A percentile compares a stretch with the other conserved stretches of the same genome.
Conservation (phyloP, 345 rosid genomes). For the Pistacia atlantica region DNA sequence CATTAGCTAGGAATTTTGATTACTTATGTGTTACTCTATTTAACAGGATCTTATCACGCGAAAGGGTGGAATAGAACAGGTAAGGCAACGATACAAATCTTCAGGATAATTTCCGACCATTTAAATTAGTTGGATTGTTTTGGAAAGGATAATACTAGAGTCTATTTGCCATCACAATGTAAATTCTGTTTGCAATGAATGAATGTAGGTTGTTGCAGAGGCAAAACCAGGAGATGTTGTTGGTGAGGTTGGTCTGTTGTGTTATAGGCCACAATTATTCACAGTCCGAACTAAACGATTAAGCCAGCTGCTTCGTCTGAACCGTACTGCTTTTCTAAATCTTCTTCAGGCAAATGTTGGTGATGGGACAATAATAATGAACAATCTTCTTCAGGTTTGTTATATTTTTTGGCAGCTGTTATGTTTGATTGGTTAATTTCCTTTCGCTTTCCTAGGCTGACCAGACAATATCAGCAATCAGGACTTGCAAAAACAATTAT, state of each 20-base stretch:
- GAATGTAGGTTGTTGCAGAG: constrained; percentile 64
- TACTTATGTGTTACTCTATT: constrained; percentile 19
- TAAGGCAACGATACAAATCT: constrained; percentile 33
- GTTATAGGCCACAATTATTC: constrained; percentile 89
- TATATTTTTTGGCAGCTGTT: not conserved
- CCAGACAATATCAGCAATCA: not conserved
- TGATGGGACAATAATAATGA: constrained; percentile 88
- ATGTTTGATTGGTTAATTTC: not conserved
- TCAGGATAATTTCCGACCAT: constrained; percentile 7
- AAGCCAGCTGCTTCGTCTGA: constrained; percentile 86
- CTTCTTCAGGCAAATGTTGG: constrained; percentile 84
- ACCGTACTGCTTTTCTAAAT: constrained; percentile 68
- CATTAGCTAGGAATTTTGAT: constrained; percentile 1
- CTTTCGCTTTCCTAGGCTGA: not conserved
- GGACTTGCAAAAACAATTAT: not conserved
- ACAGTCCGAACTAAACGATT: constrained; percentile 81
- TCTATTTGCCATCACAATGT: constrained; percentile 6
- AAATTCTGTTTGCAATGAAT: constrained; percentile 8
- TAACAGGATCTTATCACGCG: constrained; percentile 63
- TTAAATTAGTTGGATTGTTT: not conserved
- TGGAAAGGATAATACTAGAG: not conserved
- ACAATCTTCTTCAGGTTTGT: constrained; percentile 84
- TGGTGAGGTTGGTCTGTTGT: constrained; percentile 84
- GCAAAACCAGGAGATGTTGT: constrained; percentile 65
- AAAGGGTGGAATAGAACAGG: constrained; percentile 71